These are phyloP conservation scores for Neurospora sp. DNA, from an alignment of 495 filamentous ascomycete genomes.

Conservation along the genomic window DNA sequence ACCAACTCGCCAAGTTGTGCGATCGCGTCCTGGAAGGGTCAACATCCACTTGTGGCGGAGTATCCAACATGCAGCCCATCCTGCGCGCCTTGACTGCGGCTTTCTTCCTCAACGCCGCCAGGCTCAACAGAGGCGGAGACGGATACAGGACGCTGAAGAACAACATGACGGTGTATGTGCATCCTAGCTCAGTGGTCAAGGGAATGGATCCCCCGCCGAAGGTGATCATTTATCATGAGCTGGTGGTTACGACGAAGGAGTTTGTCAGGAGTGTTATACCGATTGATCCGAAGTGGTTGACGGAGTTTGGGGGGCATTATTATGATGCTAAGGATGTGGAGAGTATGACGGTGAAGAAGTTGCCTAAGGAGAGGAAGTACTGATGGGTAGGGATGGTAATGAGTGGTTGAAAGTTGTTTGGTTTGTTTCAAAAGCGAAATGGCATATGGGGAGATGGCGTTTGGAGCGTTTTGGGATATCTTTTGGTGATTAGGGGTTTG, in stretches of 20 bases:
- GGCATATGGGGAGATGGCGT: neutral
- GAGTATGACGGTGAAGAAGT: slow-evolving; percentile 65
- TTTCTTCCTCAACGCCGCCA: slow-evolving; percentile 91
- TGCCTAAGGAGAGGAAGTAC: slow-evolving; percentile 25
- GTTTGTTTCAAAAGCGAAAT: neutral
- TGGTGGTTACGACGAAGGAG: slow-evolving; percentile 88
- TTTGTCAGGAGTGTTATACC: slow-evolving; percentile 87
- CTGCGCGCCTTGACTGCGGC: slow-evolving; percentile 82
- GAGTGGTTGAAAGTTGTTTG: neutral
- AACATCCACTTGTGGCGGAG: slow-evolving; percentile 58
- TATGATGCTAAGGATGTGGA: slow-evolving; percentile 92
- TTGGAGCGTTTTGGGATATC: neutral
- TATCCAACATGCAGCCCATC: slow-evolving; percentile 62
- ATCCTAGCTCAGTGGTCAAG: slow-evolving; percentile 75
- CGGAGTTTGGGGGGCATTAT: slow-evolving; percentile 90
- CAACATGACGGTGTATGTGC: slow-evolving; percentile 77
- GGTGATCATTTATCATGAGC: slow-evolving; percentile 84
- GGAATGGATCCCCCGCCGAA: slow-evolving; percentile 65
- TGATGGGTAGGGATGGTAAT: neutral
- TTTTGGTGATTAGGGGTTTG: neutral
- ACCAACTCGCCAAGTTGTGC: slow-evolving; percentile 90
- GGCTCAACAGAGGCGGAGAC: slow-evolving; percentile 75
- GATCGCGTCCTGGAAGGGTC: slow-evolving; percentile 77
- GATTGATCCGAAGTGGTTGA: slow-evolving; percentile 73
- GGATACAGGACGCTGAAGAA: slow-evolving; percentile 94